phyloP scores from a whole-genome alignment of 306 rosid genomes.

The Acacia melanoxylon region DNA sequence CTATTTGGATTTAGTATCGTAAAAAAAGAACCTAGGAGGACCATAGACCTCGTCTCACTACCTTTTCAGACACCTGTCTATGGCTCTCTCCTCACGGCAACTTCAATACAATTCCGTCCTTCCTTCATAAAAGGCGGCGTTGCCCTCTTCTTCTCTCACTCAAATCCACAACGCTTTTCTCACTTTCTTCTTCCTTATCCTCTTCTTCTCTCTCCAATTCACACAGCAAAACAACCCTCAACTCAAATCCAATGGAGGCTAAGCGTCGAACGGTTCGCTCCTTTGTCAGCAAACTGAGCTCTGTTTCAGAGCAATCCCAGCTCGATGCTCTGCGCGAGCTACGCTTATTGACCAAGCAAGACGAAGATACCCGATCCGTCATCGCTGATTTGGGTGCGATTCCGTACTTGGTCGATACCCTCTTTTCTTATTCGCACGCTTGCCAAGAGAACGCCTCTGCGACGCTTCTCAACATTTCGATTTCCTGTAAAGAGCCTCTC shows the following conservation, averaged over 20 bases:
- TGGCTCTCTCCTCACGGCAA: background rate
- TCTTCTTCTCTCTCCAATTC: background rate
- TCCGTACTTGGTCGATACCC: constrained; percentile 71
- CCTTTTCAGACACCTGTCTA: background rate
- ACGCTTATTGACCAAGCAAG: constrained; percentile 64
- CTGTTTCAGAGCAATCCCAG: constrained; percentile 73
- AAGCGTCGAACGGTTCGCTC: constrained; percentile 49
- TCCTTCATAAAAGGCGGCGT: background rate
- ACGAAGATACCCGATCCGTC: constrained; percentile 66
- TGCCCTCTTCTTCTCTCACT: background rate
- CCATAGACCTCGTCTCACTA: background rate
- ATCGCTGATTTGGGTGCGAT: constrained; percentile 76
- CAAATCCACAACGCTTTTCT: too few species aligned
- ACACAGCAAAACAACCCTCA: background rate
- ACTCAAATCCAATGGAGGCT: constrained; percentile 49
- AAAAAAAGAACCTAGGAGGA: background rate
- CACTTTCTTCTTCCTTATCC: too few species aligned
- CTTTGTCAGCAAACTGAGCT: constrained; percentile 68
- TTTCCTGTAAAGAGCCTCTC: constrained; percentile 56
- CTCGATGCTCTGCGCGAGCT: constrained; percentile 66
- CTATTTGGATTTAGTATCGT: too few species aligned
- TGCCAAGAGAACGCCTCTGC: constrained; percentile 91
- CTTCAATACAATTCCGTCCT: background rate
- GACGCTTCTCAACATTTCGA: constrained; percentile 80
- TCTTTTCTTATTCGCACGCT: constrained; percentile 58